These are phyloP conservation scores for Botrytis hyacinthi DNA, from an alignment of 2,329 filamentous ascomycete species.

Conservation along the genomic window DNA sequence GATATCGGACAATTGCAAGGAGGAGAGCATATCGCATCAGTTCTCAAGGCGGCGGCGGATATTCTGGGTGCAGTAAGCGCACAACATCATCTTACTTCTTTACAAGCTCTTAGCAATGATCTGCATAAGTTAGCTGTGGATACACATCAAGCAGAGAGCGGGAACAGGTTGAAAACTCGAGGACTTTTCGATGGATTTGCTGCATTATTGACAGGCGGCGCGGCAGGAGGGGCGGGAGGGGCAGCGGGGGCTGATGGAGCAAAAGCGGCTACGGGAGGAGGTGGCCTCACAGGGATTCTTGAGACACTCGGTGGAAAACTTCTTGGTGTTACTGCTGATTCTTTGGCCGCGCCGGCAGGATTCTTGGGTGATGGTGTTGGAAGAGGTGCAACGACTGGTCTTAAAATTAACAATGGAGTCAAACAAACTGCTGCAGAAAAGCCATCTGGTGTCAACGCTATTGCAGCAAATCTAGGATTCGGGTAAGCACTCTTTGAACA, in stretches of 20 bases:
- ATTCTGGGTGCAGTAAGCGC: constrained; percentile 10
- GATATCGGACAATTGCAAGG: constrained; percentile 1
- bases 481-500: neutral
- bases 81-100: constrained; percentile 8
- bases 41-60: constrained; percentile 8
- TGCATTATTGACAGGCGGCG: neutral
- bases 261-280: neutral
- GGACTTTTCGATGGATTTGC: neutral
- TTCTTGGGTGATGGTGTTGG: constrained; percentile 18
- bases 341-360: constrained; percentile 6
- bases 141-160: constrained; percentile 1
- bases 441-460: constrained; percentile 10
- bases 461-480: constrained; percentile 16
- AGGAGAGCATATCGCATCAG: neutral
- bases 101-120: constrained; percentile 18
- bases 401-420: constrained; percentile 14
- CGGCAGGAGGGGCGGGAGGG: neutral
- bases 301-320: neutral
- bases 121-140: constrained; percentile 8
- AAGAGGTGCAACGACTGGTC: constrained; percentile 15
- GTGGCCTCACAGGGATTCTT: neutral
- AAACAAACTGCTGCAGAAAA: constrained; percentile 13
- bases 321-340: constrained; percentile 4
- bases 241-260: neutral
- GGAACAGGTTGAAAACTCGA: constrained; percentile 1